Evolutionary conservation across 495 filamentous ascomycete species (phyloP), one percentile per base, ranked within the genome.

Genomic region (Neurospora hispaniola): DNA sequence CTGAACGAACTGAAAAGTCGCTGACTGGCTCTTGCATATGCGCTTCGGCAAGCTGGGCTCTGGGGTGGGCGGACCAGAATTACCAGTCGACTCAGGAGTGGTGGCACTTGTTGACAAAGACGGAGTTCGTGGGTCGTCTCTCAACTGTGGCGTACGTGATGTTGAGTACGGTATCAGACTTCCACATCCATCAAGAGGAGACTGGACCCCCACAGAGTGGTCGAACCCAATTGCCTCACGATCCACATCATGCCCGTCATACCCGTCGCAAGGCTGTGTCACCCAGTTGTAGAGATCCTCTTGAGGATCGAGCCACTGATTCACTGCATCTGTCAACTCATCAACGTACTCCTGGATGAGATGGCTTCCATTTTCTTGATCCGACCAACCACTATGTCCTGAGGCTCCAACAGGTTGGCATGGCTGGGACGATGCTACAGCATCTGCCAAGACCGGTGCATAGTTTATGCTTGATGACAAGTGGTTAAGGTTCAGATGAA

Each of bases 1-100:
- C 42, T 72, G 71, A 31, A 79, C 71, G 35, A 79, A 71, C 59
- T 77, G 48, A 2, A 77, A 35, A 5, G 68, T 66, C 5, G 54
- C 54, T 66, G 23, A 7, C 54, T 18, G 54, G 27, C 23, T 38
- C 54, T 66, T 66, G 5, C 12, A 12, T 66, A 14, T 38, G 27
- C 23, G 35, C 1, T 16, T 6, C 3, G 23, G 54, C 54, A 62
- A 14, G 54, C 23, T 31, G 23, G 54, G 54, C 27, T 35, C 54
- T 2, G 54, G 54, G 1, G 54, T 66, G 54, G 27, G 27, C 5
- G 54, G 54, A 1, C 14, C 54, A 66, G 54, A 66, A 3, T 66
- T 38, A 16, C 54, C 54, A 38, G 54, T 66, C 12, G 54, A 66
- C 27, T 35, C 54, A 66, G 54, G 54, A 66, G 54, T 66, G 27